Base-by-base conservation (phyloP, 2,329 filamentous ascomycete genomes). In the Ceratocystis albifundus region DNA sequence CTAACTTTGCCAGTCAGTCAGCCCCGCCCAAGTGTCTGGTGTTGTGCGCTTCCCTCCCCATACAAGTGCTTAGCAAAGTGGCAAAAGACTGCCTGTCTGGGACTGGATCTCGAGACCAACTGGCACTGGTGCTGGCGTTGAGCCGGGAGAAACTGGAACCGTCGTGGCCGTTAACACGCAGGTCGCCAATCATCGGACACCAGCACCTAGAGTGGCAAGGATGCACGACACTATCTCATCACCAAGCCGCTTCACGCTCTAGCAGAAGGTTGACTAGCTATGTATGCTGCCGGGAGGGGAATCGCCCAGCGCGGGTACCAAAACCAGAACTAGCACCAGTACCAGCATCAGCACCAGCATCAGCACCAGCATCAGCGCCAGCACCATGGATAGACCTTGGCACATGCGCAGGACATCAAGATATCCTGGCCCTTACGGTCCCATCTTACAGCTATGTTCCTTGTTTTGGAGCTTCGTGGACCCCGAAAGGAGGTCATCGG, bases 51-150 rank as follows among this genome's bases (percentile, higher is more conserved):
- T 17, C 12, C 53, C 15, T n/a, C 22, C 12, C n/a, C 48, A n/a
- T n/a, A n/a, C n/a, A 57, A 57, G 53, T 30, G 53, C 53, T 57
- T 57, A 57, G 53, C 53, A 57, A 28, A n/a, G 53, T 57, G 53
- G 53, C 53, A 20, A 57, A 28, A 28, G 53, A 25, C 25, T 30
- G 28, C 53, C 36, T 15, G 12, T 28, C 20, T 17, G 53, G 28
- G n/a, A 30, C 53, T 57, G 53, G 22, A 15, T 28, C 48, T 50
- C 22, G 48, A 20, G 17, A 48, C 46, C 20, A 48, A n/a, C 17
- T 22, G 17, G 46, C 4, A 48, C 46, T 48, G 46, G 36, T 41
- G 1, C 36, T 41, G 36, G 36, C 3, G 10, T 4, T 41, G 36
- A 41, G 36, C 36, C 36, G 36, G 15, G 48, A 22, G 48, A 22